These are phyloP conservation scores for Conticribra weissflogii DNA, from an alignment of 108 stramenopile genomes.

Conservation along the genomic window DNA sequence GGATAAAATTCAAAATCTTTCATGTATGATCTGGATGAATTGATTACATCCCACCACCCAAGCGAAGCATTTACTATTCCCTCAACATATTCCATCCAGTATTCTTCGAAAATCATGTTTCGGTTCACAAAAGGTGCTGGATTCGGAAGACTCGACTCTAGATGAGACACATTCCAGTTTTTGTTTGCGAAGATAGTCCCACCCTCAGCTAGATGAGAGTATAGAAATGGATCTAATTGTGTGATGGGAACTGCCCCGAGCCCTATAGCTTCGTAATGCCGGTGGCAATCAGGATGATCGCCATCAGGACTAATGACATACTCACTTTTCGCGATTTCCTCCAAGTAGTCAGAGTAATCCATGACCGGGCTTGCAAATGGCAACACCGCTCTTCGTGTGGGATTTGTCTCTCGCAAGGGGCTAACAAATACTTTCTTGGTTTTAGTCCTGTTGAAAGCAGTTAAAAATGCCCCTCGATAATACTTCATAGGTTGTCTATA, in stretches of 20 bases:
- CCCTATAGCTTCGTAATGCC: slow-evolving; percentile 52
- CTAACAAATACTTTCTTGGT: too few relatives aligned
- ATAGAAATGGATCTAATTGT: slow-evolving; percentile 29
- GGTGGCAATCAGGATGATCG: slow-evolving; percentile 48
- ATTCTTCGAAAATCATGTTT: slow-evolving; percentile 10
- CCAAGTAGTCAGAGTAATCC: slow-evolving; percentile 39
- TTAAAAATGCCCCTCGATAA: too few relatives aligned
- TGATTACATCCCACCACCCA: too few relatives aligned
- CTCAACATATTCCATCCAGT: slow-evolving; percentile 27
- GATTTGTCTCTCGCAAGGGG: too few relatives aligned
- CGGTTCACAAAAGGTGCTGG: slow-evolving; percentile 5
- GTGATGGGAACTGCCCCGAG: slow-evolving; percentile 45
- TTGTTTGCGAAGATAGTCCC: slow-evolving; percentile 14
- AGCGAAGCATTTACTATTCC: too few relatives aligned
- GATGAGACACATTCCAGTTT: slow-evolving; percentile 16
- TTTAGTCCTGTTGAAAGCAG: too few relatives aligned
- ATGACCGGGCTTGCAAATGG: too few relatives aligned
- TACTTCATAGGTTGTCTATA: too few relatives aligned
- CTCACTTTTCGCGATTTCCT: slow-evolving; percentile 11
- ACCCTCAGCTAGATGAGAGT: slow-evolving; percentile 9
- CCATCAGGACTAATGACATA: slow-evolving; percentile 46
- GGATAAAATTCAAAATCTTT: too few relatives aligned
- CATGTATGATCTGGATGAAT: too few relatives aligned
- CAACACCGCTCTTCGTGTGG: too few relatives aligned
- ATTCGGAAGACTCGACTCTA: slow-evolving; percentile 12